Evolutionary conservation across 108 stramenopile genomes (phyloP), one percentile per base, ranked within the genome.

Genomic region (Pseudonitzschia delicatissima): DNA sequence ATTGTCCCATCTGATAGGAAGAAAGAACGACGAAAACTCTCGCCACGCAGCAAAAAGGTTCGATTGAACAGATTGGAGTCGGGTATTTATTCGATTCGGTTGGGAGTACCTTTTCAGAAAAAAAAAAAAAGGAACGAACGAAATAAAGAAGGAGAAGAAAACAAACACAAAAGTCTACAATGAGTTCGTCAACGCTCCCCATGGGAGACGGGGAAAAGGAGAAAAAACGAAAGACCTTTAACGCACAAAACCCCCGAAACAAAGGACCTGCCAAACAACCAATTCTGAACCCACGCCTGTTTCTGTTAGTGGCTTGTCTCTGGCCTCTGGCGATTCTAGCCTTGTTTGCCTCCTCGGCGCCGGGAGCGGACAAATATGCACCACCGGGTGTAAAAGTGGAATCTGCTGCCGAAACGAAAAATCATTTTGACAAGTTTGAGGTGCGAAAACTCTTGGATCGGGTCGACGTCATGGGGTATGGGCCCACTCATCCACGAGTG

Each of bases 381-480:
- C 25, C 50, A 6, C 20, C 51, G n/a, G 18, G 8, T 18, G 31
- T 27, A n/a, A n/a, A 18, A 23, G 52, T 31, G 29, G 52, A 20
- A 5, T 8, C 21, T 4, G 51, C 20, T 8, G 0, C 11, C 29
- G 26, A 53, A 23, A 15, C 45, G n/a, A n/a, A 45, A 5, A 29
- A 45, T 8, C 20, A 17, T 20, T 51, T 32, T 39, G 63, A 34
- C 8, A 11, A 57, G 6, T 59, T 64, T 6, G 68, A 60, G 31
- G 47, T 82, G 55, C 79, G 82, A 23, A 73, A 63, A 58, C 74
- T 77, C 6, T 45, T 91, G 62, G 83, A 82, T 68, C 80, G 86
- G 8, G 82, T 82, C 9, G 91, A 92, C 61, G 62, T 87, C 26
- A 72, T 86, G 72, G 91, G 91, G 26, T 92, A 88, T 57, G 91